phyloP scores from a whole-genome alignment of 306 rosid genomes.

The Gynostemma pentaphyllum region DNA sequence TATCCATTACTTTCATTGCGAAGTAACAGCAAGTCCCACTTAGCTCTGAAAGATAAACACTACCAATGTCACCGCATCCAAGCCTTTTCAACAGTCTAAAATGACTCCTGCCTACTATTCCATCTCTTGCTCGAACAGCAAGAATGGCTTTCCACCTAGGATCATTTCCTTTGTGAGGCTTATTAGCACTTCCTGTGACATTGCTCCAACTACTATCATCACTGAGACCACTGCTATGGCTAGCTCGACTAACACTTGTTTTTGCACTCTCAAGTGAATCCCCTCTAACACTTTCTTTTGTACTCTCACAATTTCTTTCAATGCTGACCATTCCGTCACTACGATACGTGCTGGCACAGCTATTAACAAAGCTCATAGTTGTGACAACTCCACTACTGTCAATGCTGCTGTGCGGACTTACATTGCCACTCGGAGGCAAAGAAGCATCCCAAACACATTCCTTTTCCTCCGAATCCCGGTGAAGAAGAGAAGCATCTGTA shows the following conservation, averaged over 20 bases:
- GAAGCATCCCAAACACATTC: constrained; percentile 99
- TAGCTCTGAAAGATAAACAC: constrained; percentile 95
- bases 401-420: constrained; percentile 94
- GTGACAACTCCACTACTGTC: constrained; percentile 81
- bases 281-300: constrained; percentile 75
- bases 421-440: constrained; percentile 98
- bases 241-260: constrained; percentile 83
- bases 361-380: constrained; percentile 86
- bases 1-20: constrained; percentile 99
- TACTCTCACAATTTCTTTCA: constrained; percentile 72
- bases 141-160: constrained; percentile 99
- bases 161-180: constrained; percentile 98
- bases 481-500: constrained; percentile 49
- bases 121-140: constrained; percentile 86
- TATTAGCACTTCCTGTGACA: constrained; percentile 91
- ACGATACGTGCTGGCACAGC: constrained; percentile 81
- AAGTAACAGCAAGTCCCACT: constrained; percentile 90
- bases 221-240: constrained; percentile 93
- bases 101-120: constrained; percentile 95
- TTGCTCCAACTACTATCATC: constrained; percentile 99
- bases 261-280: constrained; percentile 96
- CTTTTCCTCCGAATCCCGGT: constrained; percentile 76
- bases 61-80: constrained; percentile 98
- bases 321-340: constrained; percentile 93
- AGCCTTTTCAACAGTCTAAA: constrained; percentile 82